Base-by-base conservation (phyloP, 257 asterid genomes). In the Prunella vulgaris region DNA sequence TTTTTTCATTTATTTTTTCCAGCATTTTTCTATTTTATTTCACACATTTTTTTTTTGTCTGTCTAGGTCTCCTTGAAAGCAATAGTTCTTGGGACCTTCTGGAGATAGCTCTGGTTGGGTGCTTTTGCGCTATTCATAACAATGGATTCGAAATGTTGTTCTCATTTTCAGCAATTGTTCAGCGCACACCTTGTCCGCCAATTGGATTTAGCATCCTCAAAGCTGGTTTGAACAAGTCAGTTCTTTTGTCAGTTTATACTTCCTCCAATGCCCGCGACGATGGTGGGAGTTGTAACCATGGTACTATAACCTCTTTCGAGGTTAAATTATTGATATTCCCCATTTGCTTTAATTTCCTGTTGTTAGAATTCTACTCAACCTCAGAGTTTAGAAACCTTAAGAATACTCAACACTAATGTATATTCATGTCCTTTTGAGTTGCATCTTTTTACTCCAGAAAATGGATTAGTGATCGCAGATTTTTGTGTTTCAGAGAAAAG, bases 191-290 rank as follows among this genome's bases (percentile, higher is more conserved):
- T 21, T 84, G 83, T 79, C 96, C 82, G 68, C 99, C 99, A 10
- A 60, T 94, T 71, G 99, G 99, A 79, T 94, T 94, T 82, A 82
- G 98, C 96, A 84, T 94, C 69, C 84, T 94, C 68, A 91, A 84
- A 84, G 99, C 97, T 61, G 99, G 99, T 76, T 76, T 94, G 83
- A 94, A 89, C 91, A 94, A 94, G 78, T 94, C 99, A 22, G 98
- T 94, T 87, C 94, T 94, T 54, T 77, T 94, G 84, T 89, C 99
- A 7, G 95, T 94, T 72, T 94, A 94, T 83, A 87, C 96, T 61
- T 82, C 95, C 77, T 81, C 96, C 69, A 81, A 84, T 69, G 56
- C 68, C 78, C 70, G 95, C 82, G 96, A 89, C 70, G 60, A 74
- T 63, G 68, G 68, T 61, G 86, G 84, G 77, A 83, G 84, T 77